Evolutionary conservation across 305 asterid genomes (phyloP), one percentile per base, ranked within the genome.

Genomic region (Solanum hybrid): DNA sequence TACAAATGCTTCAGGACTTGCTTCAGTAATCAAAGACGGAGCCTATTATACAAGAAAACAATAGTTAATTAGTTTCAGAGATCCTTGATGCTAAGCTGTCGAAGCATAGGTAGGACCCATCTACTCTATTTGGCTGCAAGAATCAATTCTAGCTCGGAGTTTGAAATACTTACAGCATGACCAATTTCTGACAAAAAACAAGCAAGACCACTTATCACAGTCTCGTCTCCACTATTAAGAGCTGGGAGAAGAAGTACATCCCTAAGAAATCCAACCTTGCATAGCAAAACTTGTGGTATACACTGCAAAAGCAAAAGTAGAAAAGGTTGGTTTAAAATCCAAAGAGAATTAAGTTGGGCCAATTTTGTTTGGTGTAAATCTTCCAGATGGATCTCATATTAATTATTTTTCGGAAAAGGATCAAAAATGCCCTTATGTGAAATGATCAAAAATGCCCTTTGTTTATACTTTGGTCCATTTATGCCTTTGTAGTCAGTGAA

Each of bases 101-200:
- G 81, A n/a, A 61, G 29, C 51, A 80, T 20, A 89, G 33, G 22
- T 64, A 89, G 29, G 29, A 84, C 29, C 24, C 40, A 46, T 84
- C 35, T 51, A 84, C 20, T 51, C 87, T 29, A 29, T 46, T 84
- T 84, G 57, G 31, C 36, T 26, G 87, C 37, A 81, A 88, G 16
- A 36, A 26, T 88, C 76, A 11, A 57, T 37, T 76, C 76, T 61
- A 46, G 22, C 74, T 51, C 2, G 18, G 64, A 79, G 42, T 40
- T 75, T 88, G 36, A 88, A 90, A 92, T 89, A 92, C 99, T 93
- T 94, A 97, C 99, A 88, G 99, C 96, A 90, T 95, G 98, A 79
- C 99, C 99, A 91, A 97, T 95, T 95, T 97, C 99, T n/a, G 99
- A 95, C 96, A 97, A 92, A 94, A 97, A 94, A 92, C 96, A 94